Evolutionary conservation across 139 green algal species (phyloP).

Genomic region (Astrephomene gubernaculifera): DNA sequence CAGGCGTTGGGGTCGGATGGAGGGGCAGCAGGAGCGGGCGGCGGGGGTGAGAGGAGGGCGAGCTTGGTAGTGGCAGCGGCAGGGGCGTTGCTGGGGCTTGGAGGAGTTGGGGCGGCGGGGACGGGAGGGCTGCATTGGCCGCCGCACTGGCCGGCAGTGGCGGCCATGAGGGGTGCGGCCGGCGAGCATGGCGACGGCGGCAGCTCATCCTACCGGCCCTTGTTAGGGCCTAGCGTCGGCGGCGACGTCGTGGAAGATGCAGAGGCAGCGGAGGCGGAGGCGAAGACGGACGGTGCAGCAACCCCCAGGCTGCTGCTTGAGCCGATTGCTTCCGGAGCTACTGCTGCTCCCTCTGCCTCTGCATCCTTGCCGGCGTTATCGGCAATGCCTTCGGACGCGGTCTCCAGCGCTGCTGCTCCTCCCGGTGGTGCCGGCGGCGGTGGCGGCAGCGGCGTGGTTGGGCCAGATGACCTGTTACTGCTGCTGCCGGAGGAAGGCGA

Average conservation of each 20-base stretch:
- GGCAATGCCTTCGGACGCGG: too few relatives aligned
- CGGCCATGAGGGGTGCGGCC: background rate
- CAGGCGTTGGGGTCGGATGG: conserved; percentile 6
- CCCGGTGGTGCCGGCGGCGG: too few relatives aligned
- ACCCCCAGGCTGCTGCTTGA: too few relatives aligned
- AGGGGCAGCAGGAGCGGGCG: background rate
- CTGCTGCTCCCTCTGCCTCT: too few relatives aligned
- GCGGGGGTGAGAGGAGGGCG: background rate
- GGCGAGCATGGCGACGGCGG: background rate
- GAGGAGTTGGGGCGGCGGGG: background rate
- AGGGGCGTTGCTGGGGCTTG: background rate
- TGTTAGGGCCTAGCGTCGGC: background rate
- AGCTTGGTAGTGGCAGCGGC: background rate
- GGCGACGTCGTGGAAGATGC: background rate
- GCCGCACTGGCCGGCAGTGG: background rate
- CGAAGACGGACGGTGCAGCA: background rate
- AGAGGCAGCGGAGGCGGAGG: background rate
- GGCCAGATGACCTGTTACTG: conserved; percentile 26
- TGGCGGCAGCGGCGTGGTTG: too few relatives aligned
- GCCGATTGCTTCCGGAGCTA: too few relatives aligned
- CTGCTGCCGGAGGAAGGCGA: conserved; percentile 10
- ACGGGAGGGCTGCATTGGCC: background rate
- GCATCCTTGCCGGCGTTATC: too few relatives aligned
- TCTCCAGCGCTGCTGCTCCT: too few relatives aligned
- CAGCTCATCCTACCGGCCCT: background rate